A percentile compares a stretch with the other conserved stretches of the same genome.
Evolutionary conservation across 768 basidiomycete genomes (phyloP).

Genomic region (Russula vinacea): DNA sequence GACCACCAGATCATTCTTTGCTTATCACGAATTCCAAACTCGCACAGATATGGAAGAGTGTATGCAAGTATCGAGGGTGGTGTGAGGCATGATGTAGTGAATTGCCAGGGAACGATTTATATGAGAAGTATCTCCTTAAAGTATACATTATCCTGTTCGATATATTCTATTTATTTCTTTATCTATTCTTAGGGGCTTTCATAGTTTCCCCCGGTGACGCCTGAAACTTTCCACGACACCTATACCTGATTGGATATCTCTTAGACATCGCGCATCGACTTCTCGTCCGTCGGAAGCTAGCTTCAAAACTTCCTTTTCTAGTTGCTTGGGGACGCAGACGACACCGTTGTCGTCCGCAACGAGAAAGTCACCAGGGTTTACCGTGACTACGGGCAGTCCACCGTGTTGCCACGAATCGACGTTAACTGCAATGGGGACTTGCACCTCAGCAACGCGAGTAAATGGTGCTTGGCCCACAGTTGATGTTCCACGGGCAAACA

Average conservation of each 20-base stretch:
- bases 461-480: conserved; percentile 85
- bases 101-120: background rate
- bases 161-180: conserved; percentile 14
- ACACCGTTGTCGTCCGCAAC: conserved; percentile 89
- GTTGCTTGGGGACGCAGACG: conserved; percentile 64
- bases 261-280: conserved; percentile 68
- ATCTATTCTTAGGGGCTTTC: conserved; percentile 35
- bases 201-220: conserved; percentile 57
- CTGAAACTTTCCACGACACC: conserved; percentile 78
- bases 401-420: conserved; percentile 36
- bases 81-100: background rate
- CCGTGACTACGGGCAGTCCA: conserved; percentile 51
- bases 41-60: conserved; percentile 21
- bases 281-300: conserved; percentile 56
- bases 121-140: conserved; percentile 1
- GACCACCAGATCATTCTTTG: background rate
- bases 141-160: conserved; percentile 1
- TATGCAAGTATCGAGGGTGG: conserved; percentile 24
- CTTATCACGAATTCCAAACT: conserved; percentile 18
- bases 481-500: conserved; percentile 78
- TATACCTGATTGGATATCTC: conserved; percentile 70
- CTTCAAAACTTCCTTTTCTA: conserved; percentile 54
- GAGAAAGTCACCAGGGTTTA: conserved; percentile 77
- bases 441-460: conserved; percentile 73
- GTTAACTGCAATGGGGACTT: conserved; percentile 57